Base-by-base conservation (phyloP, 768 basidiomycete species). In the Boletus sp. region DNA sequence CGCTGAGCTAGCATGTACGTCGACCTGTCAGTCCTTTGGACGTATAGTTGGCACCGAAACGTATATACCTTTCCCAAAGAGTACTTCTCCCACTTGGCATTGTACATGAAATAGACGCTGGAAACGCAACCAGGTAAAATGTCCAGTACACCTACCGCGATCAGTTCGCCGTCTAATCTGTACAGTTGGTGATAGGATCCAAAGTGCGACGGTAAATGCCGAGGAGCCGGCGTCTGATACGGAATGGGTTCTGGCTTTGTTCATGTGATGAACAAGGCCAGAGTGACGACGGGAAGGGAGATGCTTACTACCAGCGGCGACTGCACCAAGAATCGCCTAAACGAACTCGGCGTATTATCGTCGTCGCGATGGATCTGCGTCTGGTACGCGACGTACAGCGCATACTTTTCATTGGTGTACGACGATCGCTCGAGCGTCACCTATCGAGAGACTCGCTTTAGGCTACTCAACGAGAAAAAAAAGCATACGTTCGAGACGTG, bases 111-210 rank as follows among this genome's bases (percentile, higher is more conserved):
- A 72, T 98, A 98, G 5, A 90, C 87, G 58, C 81, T 78, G 5
- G 89, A 92, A 4, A 98, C 87, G 59, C 95, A 94, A 35, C 72
- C 71, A 0, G 94, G 95, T 29, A 99, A 77, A 53, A 99, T 87
- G 70, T 98, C 97, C 53, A 98, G 76, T 30, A 98, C 91, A 6
- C 84, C 87, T 67, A 98, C 77, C 0, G 92, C 97, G 50, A 97
- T 81, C 11, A 98, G 78, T 67, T 85, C 71, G 4, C 85, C 90
- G 64, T 98, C 89, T 28, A 98, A 70, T 58, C 83, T 80, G 67
- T 96, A 97, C 44, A 93, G 74, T 63, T 94, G 93, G 66, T 98
- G 96, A 71, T 93, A 92, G 24, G 92, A 89, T n/a, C 96, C 96
- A 71, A 93, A 98, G 15, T 82, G 73, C n/a, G 57, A 66, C 0